Conservation (phyloP, 305 asterid species). For the Fraxinus platypoda region DNA sequence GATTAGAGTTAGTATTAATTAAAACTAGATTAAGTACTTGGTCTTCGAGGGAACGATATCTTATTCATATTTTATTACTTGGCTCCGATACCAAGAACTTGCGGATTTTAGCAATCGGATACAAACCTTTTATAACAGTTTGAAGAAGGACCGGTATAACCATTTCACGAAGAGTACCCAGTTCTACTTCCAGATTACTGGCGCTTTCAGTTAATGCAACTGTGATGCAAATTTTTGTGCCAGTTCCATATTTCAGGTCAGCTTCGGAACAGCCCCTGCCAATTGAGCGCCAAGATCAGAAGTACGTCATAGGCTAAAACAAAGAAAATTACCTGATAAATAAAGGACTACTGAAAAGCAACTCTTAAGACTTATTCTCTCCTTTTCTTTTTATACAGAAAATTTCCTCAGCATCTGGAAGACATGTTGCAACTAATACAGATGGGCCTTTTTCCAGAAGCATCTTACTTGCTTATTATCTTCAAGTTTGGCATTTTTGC, state of each 20-base stretch:
- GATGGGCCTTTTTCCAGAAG: constrained; percentile 14
- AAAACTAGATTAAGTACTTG: neutral
- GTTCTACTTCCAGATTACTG: constrained; percentile 31
- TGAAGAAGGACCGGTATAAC: constrained; percentile 71
- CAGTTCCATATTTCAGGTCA: constrained; percentile 27
- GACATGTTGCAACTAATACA: neutral
- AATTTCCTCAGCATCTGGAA: constrained; percentile 6
- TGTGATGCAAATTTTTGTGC: constrained; percentile 54
- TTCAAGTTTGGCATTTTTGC: constrained; percentile 50
- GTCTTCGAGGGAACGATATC: neutral
- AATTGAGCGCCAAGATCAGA: constrained; percentile 31
- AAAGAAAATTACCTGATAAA: constrained; percentile 7
- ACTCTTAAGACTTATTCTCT: constrained; percentile 2
- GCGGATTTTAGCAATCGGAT: neutral
- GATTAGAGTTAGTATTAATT: neutral
- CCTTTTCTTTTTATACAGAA: neutral
- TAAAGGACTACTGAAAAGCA: constrained; percentile 6
- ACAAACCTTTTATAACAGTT: constrained; percentile 76
- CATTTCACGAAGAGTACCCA: constrained; percentile 63
- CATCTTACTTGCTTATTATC: constrained; percentile 61
- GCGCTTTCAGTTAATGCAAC: constrained; percentile 48
- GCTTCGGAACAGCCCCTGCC: constrained; percentile 59
- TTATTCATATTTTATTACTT: neutral
- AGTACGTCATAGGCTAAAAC: constrained; percentile 13
- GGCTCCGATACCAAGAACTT: neutral